Evolutionary conservation across 305 asterid genomes (phyloP).

Genomic region (Fraxinus velutina): DNA sequence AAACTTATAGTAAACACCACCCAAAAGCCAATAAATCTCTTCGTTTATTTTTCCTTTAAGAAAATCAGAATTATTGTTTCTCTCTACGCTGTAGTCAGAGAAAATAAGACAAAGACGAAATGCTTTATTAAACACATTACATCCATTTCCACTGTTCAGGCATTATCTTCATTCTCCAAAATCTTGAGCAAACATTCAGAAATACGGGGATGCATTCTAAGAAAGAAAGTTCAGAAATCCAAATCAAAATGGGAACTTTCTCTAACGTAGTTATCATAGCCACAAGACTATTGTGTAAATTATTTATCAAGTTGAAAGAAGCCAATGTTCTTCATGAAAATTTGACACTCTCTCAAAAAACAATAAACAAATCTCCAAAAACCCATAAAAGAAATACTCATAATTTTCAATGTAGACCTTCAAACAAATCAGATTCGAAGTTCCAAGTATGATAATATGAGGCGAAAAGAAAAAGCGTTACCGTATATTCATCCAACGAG

Average conservation of each 20-base stretch:
- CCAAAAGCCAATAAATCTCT: neutral
- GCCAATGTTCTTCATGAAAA: neutral
- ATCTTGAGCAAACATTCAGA: neutral
- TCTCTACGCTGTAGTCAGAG: conserved; percentile 10
- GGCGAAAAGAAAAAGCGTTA: conserved; percentile 25
- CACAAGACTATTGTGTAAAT: neutral
- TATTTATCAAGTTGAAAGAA: neutral
- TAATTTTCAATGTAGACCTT: conserved; percentile 13
- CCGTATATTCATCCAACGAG: conserved; percentile 29
- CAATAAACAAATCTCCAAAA: conserved; percentile 6
- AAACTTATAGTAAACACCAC: neutral
- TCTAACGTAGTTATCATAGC: neutral
- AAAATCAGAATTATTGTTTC: conserved; percentile 16
- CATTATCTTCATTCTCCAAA: conserved; percentile 18
- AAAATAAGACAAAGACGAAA: neutral
- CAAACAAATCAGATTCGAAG: conserved; percentile 43
- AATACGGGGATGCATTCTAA: conserved; percentile 20
- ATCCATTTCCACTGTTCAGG: conserved; percentile 4
- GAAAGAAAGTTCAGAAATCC: conserved; percentile 18
- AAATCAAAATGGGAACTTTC: conserved; percentile 6
- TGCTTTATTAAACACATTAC: conserved; percentile 13
- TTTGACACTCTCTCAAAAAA: neutral
- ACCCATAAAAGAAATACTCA: neutral
- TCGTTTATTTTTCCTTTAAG: neutral
- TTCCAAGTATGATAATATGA: conserved; percentile 12